These are phyloP conservation scores for Blastomyces gilchristii DNA, from an alignment of 2,329 filamentous ascomycete genomes.

Conservation along the genomic window DNA sequence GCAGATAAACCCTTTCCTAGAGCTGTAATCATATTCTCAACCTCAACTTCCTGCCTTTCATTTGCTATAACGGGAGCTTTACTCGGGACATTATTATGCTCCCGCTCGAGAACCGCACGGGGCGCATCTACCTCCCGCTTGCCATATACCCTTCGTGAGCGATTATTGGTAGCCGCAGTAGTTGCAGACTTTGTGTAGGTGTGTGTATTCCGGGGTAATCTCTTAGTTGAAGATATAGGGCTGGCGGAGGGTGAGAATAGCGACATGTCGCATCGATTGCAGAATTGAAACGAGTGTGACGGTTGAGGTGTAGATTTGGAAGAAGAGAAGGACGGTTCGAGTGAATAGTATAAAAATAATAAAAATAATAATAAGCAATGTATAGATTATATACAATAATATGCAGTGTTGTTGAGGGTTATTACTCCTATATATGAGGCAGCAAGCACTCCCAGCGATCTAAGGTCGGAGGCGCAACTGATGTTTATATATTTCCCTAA, in stretches of 20 bases:
- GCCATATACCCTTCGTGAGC: constrained; percentile 28
- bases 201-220: background rate
- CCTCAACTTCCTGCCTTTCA: background rate
- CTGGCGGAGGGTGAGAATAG: background rate
- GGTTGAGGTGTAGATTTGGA: background rate
- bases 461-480: background rate
- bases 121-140: constrained; percentile 27
- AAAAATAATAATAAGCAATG: background rate
- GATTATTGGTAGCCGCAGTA: constrained; percentile 8
- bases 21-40: background rate
- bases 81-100: constrained; percentile 13
- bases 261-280: background rate
- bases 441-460: background rate
- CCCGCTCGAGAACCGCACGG: constrained; percentile 28
- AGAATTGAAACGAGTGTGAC: background rate
- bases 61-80: constrained; percentile 6
- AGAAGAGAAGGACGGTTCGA: background rate
- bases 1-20: background rate
- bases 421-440: background rate
- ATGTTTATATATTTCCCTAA: background rate
- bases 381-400: background rate
- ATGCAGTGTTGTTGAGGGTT: background rate
- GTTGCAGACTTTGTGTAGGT: background rate
- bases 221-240: background rate
- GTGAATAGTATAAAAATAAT: background rate